phyloP scores from a whole-genome alignment of 331 rosid species.

The Telfairia occidentalis region DNA sequence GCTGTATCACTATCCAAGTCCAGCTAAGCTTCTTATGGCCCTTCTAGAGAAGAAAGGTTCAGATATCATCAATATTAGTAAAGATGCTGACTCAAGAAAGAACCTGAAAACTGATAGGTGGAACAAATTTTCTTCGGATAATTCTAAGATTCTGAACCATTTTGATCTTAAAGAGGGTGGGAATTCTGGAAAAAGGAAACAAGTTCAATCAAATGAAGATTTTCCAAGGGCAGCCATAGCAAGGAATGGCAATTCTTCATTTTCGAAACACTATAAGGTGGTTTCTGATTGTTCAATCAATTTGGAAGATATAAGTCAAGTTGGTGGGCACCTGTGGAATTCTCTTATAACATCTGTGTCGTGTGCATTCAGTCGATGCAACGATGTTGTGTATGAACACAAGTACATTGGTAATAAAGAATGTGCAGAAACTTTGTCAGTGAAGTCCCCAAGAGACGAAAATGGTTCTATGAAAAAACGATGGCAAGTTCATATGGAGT shows the following conservation, averaged over 20 bases:
- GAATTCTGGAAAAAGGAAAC: conserved; percentile 11
- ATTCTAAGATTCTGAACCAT: conserved; percentile 22
- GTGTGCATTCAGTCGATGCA: conserved; percentile 74
- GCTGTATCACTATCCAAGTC: conserved; percentile 51
- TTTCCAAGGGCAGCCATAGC: conserved; percentile 12
- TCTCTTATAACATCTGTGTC: conserved; percentile 24
- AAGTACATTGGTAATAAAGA: conserved; percentile 15
- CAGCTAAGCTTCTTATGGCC: conserved; percentile 55
- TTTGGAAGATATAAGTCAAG: conserved; percentile 16
- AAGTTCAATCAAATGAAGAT: conserved; percentile 6
- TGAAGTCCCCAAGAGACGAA: conserved; percentile 28
- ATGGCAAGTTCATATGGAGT: conserved; percentile 76
- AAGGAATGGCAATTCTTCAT: conserved; percentile 16
- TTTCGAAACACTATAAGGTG: conserved; percentile 43
- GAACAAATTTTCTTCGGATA: conserved; percentile 16
- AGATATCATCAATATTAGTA: conserved; percentile 21
- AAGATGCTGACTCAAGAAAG: conserved; percentile 29
- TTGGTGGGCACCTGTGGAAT: conserved; percentile 33
- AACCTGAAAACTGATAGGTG: conserved; percentile 14
- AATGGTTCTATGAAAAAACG: conserved; percentile 33
- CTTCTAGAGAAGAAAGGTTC: conserved; percentile 45
- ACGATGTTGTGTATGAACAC: conserved; percentile 42
- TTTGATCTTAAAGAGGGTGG: conserved; percentile 17
- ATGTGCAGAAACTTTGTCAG: conserved; percentile 28
- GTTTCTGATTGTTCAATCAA: conserved; percentile 17